Base-by-base conservation (phyloP, 2,329 filamentous ascomycete genomes). In the Fusarium solani-melongenae region DNA sequence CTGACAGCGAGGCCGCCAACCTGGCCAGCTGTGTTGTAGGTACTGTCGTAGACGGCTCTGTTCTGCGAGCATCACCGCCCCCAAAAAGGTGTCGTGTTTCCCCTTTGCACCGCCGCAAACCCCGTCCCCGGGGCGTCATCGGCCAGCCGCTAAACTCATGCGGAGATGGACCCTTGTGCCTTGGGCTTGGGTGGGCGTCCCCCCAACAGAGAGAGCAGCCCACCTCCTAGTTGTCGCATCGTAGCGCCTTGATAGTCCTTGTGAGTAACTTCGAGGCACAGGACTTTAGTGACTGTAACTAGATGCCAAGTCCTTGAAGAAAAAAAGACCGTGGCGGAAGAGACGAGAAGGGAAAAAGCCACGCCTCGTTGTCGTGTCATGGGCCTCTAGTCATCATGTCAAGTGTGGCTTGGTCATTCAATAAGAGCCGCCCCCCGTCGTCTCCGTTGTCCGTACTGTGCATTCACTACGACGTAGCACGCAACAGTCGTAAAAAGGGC, bases 1-100 rank as follows among this genome's bases (percentile, higher is more conserved):
- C 70, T 76, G 73, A 64, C 62, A 65, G 71, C 66, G 73, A 76
- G 73, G 73, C 69, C 73, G 71, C 70, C 73, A 41, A 67, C 34
- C 46, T 46, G 17, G 11, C 41, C 24, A 34, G 46, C 17, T 31
- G 24, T 24, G 27, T 14, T n/a, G 36, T 29, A 24, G 27, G n/a
- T 17, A 5, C 31, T n/a, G 27, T 62, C 27, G 33, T n/a, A 59
- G 41, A 60, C n/a, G 38, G 46, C 27, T 31, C 17, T 51, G 46
- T 51, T 29, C 46, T 51, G 46, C 27, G 46, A 31, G 46, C 46
- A 41, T 67, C 57, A 39, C 49, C 34, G 55, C 38, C 31, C 53
- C 46, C 46, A 51, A 51, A 24, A 33, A 64, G 44, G 34, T 65
- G 38, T 29, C 55, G 29, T 70, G 17, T 22, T 66, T 57, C 56